Evolutionary conservation across 106 monocot genomes (phyloP), one percentile per base, ranked within the genome.

Genomic region (Dendrobium nobile): DNA sequence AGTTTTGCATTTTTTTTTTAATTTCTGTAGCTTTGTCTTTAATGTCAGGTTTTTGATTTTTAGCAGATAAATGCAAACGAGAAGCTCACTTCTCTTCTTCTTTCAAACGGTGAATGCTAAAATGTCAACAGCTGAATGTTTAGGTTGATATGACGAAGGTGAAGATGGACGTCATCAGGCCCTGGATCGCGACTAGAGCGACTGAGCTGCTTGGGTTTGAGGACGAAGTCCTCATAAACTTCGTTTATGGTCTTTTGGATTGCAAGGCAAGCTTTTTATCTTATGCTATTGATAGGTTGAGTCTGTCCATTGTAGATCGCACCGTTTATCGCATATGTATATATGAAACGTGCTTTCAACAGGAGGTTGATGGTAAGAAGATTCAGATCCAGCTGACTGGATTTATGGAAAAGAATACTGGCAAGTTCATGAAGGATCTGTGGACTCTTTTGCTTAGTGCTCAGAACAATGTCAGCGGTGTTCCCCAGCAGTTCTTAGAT

Each of bases 191-290:
- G 19, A 90, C 85, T 11, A 88, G 98, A 70, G 91, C 85, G 31
- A 99, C 98, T 1, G 98, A 95, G 83, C 84, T 99, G 5, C 88
- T 99, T 37, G 98, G 98, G 6, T 99, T 99, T 22, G 98, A 99
- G 77, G 98, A 99, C 70, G 98, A 99, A 88, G 98, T 99, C 6
- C 89, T 99, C 20, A 99, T 99, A 54, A 99, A 99, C 87, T 99
- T 95, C 72, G 83, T 99, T 24, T 95, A 92, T 74, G 95, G 88
- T 41, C 95, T 99, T 47, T 82, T 99, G 1, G 98, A 98, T 48
- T 88, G 80, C 41, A 92, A 95, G 85, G 97, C 79, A 77, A 27
- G 83, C 0, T 54, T 20, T 72, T 80, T 45, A 70, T 15, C 31
- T 75, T 83, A 18, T 59, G 22, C 59, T 67, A 42, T 47, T 44